These are phyloP conservation scores for Glutinoglossum americanum DNA, from an alignment of 495 filamentous ascomycete genomes.

Conservation along the genomic window DNA sequence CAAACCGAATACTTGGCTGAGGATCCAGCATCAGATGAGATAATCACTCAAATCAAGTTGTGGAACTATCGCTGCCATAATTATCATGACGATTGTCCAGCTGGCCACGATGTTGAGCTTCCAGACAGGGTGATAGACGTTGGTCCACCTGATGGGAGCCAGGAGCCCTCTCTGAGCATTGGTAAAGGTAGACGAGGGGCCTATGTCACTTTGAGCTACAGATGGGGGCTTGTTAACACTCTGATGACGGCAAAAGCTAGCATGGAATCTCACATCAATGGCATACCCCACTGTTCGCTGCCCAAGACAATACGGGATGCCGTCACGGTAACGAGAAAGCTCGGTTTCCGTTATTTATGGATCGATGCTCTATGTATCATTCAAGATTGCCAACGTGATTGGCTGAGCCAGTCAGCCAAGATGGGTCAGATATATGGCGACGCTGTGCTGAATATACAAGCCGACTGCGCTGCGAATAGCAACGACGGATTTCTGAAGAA, in stretches of 20 bases:
- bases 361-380: conserved; percentile 17
- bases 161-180: not conserved
- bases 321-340: conserved; percentile 1
- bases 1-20: too few relatives aligned
- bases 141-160: not conserved
- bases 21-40: too few relatives aligned
- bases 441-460: conserved; percentile 7
- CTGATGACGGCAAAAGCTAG: not conserved
- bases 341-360: conserved; percentile 14
- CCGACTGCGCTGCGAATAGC: not conserved
- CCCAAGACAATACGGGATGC: conserved; percentile 4
- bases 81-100: too few relatives aligned
- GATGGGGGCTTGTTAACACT: not conserved
- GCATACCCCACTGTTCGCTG: not conserved
- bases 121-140: not conserved
- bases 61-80: too few relatives aligned
- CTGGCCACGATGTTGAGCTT: too few relatives aligned
- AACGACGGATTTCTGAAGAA: conserved; percentile 2
- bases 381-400: conserved; percentile 10
- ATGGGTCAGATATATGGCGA: conserved; percentile 12
- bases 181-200: not conserved
- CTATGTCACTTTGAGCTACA: not conserved
- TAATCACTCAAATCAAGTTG: too few relatives aligned
- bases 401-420: conserved; percentile 6
- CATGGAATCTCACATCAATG: not conserved